These are phyloP conservation scores for Drechslerella coelobrocha DNA, from an alignment of 2,329 filamentous ascomycete genomes.

Conservation along the genomic window DNA sequence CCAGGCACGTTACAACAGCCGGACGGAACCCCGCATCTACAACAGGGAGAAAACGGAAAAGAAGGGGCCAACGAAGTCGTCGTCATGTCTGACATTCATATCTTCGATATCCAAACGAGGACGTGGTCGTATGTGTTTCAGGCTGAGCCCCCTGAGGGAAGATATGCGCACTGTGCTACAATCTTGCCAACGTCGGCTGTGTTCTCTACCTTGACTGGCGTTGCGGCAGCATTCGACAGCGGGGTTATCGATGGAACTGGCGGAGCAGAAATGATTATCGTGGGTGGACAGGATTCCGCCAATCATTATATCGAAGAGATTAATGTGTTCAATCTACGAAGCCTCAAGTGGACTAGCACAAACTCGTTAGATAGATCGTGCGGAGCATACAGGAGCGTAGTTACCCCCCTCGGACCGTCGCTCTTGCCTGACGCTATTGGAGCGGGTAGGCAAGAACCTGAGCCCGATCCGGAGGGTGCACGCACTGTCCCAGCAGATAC, in stretches of 20 bases:
- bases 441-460: constrained; percentile 57
- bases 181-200: constrained; percentile 86
- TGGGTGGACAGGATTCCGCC: constrained; percentile 93
- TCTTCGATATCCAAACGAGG: constrained; percentile 83
- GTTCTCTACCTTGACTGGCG: constrained; percentile 76
- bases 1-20: constrained; percentile 12
- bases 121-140: constrained; percentile 86
- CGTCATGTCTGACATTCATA: constrained; percentile 97
- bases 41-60: constrained; percentile 30
- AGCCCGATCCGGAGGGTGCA: constrained; percentile 56
- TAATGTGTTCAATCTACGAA: constrained; percentile 94
- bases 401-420: constrained; percentile 71
- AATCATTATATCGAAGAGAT: constrained; percentile 99
- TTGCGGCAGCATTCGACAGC: constrained; percentile 71
- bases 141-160: constrained; percentile 83
- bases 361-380: constrained; percentile 87
- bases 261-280: constrained; percentile 95
- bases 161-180: constrained; percentile 95
- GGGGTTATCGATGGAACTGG: constrained; percentile 89
- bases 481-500: constrained; percentile 45
- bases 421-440: constrained; percentile 61
- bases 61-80: constrained; percentile 79
- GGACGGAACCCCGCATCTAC: constrained; percentile 26
- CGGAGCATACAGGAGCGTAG: constrained; percentile 93
- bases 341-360: constrained; percentile 92